Conservation (phyloP, 1,284 basidiomycete species). For the Tilletia horrida region DNA sequence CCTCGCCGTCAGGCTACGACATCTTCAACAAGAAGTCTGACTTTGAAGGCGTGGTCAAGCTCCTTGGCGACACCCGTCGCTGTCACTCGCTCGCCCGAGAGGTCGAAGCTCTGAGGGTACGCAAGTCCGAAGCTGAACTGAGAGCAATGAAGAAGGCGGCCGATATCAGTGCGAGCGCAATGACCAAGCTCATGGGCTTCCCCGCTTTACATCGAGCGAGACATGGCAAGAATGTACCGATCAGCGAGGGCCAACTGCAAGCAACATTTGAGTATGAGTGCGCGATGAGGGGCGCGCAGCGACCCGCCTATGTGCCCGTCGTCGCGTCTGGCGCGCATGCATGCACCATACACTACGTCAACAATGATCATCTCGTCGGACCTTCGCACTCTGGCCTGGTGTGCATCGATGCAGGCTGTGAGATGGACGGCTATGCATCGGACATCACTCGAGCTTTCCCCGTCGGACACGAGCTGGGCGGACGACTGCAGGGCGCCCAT, state of each 20-base stretch:
- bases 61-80: constrained; percentile 44
- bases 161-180: constrained; percentile 40
- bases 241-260: constrained; percentile 43
- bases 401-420: constrained; percentile 53
- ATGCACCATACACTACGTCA: constrained; percentile 33
- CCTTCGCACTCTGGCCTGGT: constrained; percentile 30
- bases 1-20: constrained; percentile 42
- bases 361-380: constrained; percentile 36
- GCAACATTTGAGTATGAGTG: constrained; percentile 49
- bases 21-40: constrained; percentile 48
- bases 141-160: constrained; percentile 50
- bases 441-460: constrained; percentile 96
- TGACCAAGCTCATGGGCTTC: constrained; percentile 49
- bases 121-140: constrained; percentile 48
- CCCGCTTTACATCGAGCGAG: constrained; percentile 8
- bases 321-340: constrained; percentile 48
- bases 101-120: constrained; percentile 43
- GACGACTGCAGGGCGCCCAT: constrained; percentile 75
- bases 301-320: constrained; percentile 53
- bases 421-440: constrained; percentile 78
- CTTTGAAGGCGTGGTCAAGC: constrained; percentile 47
- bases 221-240: constrained; percentile 26
- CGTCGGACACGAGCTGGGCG: constrained; percentile 57
- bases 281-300: constrained; percentile 39
- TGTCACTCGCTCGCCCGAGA: constrained; percentile 42